Evolutionary conservation across 352 stramenopile genomes (phyloP), one percentile per base, ranked within the genome.

Genomic region (Pythium dissimile): DNA sequence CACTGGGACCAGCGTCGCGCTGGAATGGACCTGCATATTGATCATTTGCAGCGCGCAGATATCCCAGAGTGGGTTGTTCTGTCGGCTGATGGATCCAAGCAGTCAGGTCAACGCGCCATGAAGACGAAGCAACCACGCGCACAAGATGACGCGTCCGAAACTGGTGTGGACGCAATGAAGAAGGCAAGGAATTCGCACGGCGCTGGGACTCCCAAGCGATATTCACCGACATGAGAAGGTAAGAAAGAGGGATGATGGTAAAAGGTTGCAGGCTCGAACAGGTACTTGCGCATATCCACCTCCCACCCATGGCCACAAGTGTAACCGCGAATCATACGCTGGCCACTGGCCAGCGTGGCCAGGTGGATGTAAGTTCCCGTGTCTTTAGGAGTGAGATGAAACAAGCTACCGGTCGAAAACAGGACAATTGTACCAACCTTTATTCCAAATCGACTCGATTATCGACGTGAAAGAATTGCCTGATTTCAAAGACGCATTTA

Each of bases 21-120:
- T 2, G 78, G 75, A n/a, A 94, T 92, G 85, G 85, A 94, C 59
- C 77, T 94, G 52, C 71, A 86, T 51, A 78, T 94, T 18, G 71
- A 92, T 45, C 80, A 94, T 59, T 52, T 92, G 43, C 76, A 65
- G 16, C 70, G 72, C 2, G 44, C 59, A 0, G 52, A 84, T 31
- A 72, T 94, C 35, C 82, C 82, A 0, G 48, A 77, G 16, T 94
- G 85, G 85, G 71, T 94, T 10, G 30, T 84, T 0, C 53, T 88
- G 32, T 77, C 73, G 3, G 52, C 48, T 0, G 45, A 62, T 23
- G 52, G 38, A 11, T 44, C 53, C 21, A 64, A 54, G 41, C 55
- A 60, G n/a, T 12, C 51, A 13, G 20, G 21, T 0, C 26, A 24
- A n/a, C 38, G 53, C 39, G 1, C 26, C 3, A 23, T 16, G 2